These are phyloP conservation scores for Aristolochia contorta DNA, from an alignment of 164 flowering plant species.

Conservation along the genomic window DNA sequence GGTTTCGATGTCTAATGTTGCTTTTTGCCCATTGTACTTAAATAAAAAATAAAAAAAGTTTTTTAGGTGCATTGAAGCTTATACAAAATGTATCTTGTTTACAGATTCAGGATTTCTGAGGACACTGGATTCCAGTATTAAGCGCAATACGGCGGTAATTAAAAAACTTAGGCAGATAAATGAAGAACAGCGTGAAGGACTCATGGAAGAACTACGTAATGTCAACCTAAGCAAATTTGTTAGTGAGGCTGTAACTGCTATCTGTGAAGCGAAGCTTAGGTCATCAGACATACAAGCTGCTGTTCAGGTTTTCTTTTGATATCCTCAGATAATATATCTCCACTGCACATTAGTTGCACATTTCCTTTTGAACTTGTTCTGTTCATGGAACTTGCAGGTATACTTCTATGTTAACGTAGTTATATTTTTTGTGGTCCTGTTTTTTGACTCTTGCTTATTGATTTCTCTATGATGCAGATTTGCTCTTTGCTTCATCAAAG, in stretches of 20 bases:
- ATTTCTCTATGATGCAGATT: constrained; percentile 30
- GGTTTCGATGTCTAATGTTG: no score
- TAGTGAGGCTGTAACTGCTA: constrained; percentile 95
- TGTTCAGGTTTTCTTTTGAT: constrained; percentile 58
- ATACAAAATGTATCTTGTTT: constrained; percentile 2
- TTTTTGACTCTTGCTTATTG: background rate
- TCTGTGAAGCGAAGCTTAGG: constrained; percentile 89
- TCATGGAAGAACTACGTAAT: constrained; percentile 74
- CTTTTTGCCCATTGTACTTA: no score
- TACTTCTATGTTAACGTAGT: background rate
- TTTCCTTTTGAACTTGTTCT: background rate
- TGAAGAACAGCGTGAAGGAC: constrained; percentile 84
- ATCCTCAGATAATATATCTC: background rate
- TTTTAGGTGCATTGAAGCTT: background rate
- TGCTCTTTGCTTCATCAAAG: constrained; percentile 98
- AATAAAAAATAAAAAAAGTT: no score
- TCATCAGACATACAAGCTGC: constrained; percentile 88
- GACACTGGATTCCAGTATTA: constrained; percentile 93
- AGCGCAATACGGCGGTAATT: constrained; percentile 88
- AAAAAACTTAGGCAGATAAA: constrained; percentile 90
- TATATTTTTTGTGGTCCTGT: background rate
- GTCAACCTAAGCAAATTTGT: constrained; percentile 97
- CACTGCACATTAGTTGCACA: background rate
- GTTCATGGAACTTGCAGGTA: background rate
- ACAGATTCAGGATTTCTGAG: constrained; percentile 78